These are phyloP conservation scores for Auriculariales sp. DNA, from an alignment of 768 basidiomycete genomes.

Conservation along the genomic window DNA sequence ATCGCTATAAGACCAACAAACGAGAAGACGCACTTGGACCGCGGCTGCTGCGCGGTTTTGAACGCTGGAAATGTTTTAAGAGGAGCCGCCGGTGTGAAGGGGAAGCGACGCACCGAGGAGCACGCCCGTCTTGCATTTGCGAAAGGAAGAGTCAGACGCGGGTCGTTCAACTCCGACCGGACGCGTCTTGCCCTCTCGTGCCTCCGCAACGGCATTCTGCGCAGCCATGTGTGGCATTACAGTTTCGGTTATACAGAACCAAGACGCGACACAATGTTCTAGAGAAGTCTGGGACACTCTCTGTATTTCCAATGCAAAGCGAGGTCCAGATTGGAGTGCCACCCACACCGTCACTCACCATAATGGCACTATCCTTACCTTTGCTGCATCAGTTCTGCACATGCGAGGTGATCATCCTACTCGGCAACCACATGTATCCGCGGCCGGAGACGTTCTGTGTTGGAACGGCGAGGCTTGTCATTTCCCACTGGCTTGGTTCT, in stretches of 20 bases:
- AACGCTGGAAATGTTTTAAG: constrained; percentile 36
- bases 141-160: background rate
- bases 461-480: constrained; percentile 72
- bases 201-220: no score
- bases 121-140: constrained; percentile 69
- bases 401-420: constrained; percentile 45
- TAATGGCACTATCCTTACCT: constrained; percentile 23
- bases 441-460: constrained; percentile 45
- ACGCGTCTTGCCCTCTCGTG: background rate
- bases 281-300: background rate
- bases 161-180: background rate
- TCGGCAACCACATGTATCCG: constrained; percentile 51
- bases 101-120: constrained; percentile 40
- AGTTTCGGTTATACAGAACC: background rate
- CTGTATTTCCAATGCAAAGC: background rate
- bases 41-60: constrained; percentile 95
- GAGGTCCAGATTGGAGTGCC: background rate
- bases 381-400: constrained; percentile 64
- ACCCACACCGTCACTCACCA: background rate
- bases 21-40: constrained; percentile 48
- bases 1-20: constrained; percentile 9
- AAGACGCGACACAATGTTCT: background rate
- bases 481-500: background rate
- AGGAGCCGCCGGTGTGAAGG: constrained; percentile 1
- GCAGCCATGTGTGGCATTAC: background rate